phyloP scores from a whole-genome alignment of 352 stramenopile genomes.

The Phytophthora gonapodyides region DNA sequence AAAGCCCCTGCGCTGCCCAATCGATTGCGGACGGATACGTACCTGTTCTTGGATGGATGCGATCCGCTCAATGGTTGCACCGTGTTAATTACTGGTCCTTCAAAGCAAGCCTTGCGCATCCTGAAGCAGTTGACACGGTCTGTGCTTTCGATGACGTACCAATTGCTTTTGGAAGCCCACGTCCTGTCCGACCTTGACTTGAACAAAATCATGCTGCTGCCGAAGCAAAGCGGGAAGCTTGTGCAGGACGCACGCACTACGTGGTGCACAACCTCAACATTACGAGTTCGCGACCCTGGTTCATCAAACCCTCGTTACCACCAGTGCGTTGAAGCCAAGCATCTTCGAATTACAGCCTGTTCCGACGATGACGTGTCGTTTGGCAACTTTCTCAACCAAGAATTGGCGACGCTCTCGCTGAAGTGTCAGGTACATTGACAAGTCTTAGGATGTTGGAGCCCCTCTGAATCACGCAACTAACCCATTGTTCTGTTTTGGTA shows the following conservation, averaged over 20 bases:
- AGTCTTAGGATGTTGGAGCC: background rate
- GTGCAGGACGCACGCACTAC: slow-evolving; percentile 44
- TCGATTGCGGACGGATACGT: slow-evolving; percentile 78
- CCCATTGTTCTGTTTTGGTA: slow-evolving; percentile 29
- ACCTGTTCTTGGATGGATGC: slow-evolving; percentile 95
- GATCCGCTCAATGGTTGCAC: slow-evolving; percentile 94
- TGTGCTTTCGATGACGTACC: slow-evolving; percentile 95
- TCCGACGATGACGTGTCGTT: slow-evolving; percentile 80
- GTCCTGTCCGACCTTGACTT: slow-evolving; percentile 92
- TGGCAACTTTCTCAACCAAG: slow-evolving; percentile 76
- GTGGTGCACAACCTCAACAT: slow-evolving; percentile 77
- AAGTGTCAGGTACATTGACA: slow-evolving; percentile 75
- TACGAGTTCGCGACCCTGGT: slow-evolving; percentile 61
- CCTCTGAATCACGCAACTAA: background rate
- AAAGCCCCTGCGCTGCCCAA: slow-evolving; percentile 26
- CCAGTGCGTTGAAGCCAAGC: slow-evolving; percentile 73
- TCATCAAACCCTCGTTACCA: slow-evolving; percentile 58
- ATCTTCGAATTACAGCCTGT: slow-evolving; percentile 65
- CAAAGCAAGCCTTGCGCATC: slow-evolving; percentile 87
- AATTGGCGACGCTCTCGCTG: slow-evolving; percentile 65
- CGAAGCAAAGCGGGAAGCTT: slow-evolving; percentile 22
- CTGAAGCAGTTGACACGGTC: slow-evolving; percentile 93
- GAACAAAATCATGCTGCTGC: slow-evolving; percentile 40
- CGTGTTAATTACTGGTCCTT: slow-evolving; percentile 92
- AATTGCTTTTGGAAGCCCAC: slow-evolving; percentile 95